Base-by-base conservation (phyloP, 192 early-diverging fungal species). In the Lobosporangium transversale region DNA sequence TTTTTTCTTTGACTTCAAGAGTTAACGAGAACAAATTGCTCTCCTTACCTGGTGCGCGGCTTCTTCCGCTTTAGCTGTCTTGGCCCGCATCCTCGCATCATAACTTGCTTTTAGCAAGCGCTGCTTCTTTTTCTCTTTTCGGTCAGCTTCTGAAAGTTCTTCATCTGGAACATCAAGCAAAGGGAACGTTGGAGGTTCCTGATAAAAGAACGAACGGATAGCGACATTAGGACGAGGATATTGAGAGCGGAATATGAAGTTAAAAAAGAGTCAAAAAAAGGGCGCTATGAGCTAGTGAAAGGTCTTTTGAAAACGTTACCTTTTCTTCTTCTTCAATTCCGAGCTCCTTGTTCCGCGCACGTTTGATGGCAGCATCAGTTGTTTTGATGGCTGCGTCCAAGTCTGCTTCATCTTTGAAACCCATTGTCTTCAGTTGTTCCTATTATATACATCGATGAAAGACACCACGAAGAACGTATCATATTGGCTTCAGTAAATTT, bases 111-210 rank as follows among this genome's bases (percentile, higher is more conserved):
- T 93, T 45, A 92, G 83, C 24, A 90, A 73, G n/a, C 84, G 79
- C 66, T 96, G 94, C 62, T 91, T 94, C 79, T 87, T 87, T 75
- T 97, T 97, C 49, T 95, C 93, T 65, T 91, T 91, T 53, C 76
- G 87, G 29, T 94, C 91, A 43, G 86, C 88, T 21, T 92, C 92
- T 29, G 86, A 88, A 7, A 97, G 84, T 64, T 91, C 84, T 3
- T 88, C 89, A 66, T 97, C 93, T 1, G 94, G 94, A 14, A 94
- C 70, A 50, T 91, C 90, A 17, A 93, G 74, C 20, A 96, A 78
- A 2, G 86, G 90, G 56, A 91, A 93, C 8, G 88, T 78, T 8
- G 95, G 94, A 11, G 85, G 68, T 44, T 92, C 89, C 75, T 89
- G 32, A 17, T 11, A 49, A 26, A 0, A 9, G 15, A 24, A 3